Base-by-base conservation (phyloP, 345 rosid genomes). In the Gossypium raimondii region DNA sequence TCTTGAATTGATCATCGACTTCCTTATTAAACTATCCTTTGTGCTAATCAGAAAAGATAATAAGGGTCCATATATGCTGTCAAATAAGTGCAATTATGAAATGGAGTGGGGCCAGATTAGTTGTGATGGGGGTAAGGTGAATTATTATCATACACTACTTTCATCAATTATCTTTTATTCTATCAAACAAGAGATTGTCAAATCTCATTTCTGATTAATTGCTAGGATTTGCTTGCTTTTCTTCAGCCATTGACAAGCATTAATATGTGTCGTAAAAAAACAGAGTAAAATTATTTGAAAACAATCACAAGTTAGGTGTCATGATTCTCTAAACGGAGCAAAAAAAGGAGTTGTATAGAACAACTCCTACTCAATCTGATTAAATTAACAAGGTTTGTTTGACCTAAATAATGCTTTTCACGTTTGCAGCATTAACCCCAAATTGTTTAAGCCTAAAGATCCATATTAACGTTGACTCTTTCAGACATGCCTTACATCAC, bases 371-470 rank as follows among this genome's bases (percentile, higher is more conserved):
- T 65, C 7, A 18, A 14, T 29, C 45, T 58, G 20, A 67, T 48
- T 69, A 69, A 27, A 16, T 24, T 17, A 4, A 16, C 13, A 45
- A 53, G 62, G 55, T 74, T 63, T 79, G 74, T 74, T 63, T 79
- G 74, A 80, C 77, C 71, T 53, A 66, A 17, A 2, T 69, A 62
- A 57, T 73, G 80, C 72, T 12, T 41, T 11, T 73, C 81, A 80
- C 67, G 78, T 62, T 13, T 45, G 14, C 2, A 22, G 11, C 69
- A 50, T 51, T 61, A 61, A 50, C 69, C 24, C 67, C 17, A 4
- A 63, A 71, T 60, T 11, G 6, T 59, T 60, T 7, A 61, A 73
- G 25, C 58, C 27, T 52, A 53, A 0, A 60, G 73, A 70, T 70
- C 62, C 29, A 70, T 34, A 34, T 34, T 5, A 70, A 20, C 34